These are phyloP conservation scores for Monascus ruber DNA, from an alignment of 2,329 filamentous ascomycete species.

Conservation along the genomic window DNA sequence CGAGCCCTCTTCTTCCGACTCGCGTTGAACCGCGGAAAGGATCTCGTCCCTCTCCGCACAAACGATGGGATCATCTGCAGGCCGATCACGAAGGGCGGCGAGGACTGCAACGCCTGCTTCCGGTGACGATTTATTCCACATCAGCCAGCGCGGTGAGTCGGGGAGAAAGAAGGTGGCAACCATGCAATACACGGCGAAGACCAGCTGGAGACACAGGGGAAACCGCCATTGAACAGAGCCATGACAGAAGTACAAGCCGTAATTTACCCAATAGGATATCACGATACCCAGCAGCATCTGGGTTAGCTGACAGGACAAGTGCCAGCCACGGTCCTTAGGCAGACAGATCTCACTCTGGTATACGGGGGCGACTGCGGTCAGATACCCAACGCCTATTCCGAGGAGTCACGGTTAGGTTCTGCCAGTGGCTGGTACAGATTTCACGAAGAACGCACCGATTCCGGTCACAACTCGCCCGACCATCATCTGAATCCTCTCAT, in stretches of 20 bases:
- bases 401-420: not conserved
- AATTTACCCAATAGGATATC: slow-evolving; percentile 12
- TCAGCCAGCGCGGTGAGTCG: slow-evolving; percentile 16
- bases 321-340: slow-evolving; percentile 17
- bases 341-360: slow-evolving; percentile 18
- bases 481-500: slow-evolving; percentile 11
- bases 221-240: slow-evolving; percentile 17
- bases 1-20: slow-evolving; percentile 5
- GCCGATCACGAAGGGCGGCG: slow-evolving; percentile 8
- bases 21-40: too few species aligned
- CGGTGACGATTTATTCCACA: slow-evolving; percentile 8
- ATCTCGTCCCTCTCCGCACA: too few species aligned
- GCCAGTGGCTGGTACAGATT: not conserved
- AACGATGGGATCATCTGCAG: slow-evolving; percentile 6
- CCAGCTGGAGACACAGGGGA: slow-evolving; percentile 7
- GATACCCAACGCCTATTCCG: not conserved
- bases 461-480: slow-evolving; percentile 16
- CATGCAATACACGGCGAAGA: slow-evolving; percentile 11
- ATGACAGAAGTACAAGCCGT: slow-evolving; percentile 16
- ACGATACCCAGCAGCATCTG: slow-evolving; percentile 15
- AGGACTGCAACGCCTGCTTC: slow-evolving; percentile 7
- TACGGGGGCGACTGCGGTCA: slow-evolving; percentile 8
- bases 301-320: slow-evolving; percentile 15
- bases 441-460: slow-evolving; percentile 7
- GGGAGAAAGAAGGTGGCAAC: slow-evolving; percentile 8